phyloP scores from a whole-genome alignment of 2,329 filamentous ascomycete genomes.

The Monilinia aucupariae region DNA sequence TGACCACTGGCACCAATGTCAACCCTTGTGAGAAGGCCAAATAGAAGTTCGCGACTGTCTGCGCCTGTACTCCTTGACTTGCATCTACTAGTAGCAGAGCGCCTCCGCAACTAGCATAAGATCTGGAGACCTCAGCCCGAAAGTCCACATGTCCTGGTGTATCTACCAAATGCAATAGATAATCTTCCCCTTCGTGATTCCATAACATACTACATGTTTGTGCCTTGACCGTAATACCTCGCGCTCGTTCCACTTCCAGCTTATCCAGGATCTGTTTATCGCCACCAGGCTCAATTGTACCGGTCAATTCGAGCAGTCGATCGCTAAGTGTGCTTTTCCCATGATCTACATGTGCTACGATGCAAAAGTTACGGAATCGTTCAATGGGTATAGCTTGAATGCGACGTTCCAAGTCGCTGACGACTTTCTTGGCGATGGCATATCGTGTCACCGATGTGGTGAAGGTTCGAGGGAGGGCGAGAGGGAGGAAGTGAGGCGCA shows the following conservation, averaged over 20 bases:
- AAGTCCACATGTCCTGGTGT: conserved; percentile 98
- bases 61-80: conserved; percentile 92
- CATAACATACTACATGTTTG: conserved; percentile 99
- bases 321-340: conserved; percentile 96
- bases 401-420: conserved; percentile 47
- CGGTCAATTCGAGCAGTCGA: conserved; percentile 85
- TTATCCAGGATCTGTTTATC: conserved; percentile 98
- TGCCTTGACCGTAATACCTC: conserved; percentile 97
- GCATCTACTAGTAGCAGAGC: conserved; percentile 91
- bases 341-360: conserved; percentile 98
- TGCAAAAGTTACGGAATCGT: conserved; percentile 91
- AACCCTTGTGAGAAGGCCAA: conserved; percentile 90
- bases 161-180: conserved; percentile 90
- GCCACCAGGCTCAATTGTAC: conserved; percentile 77
- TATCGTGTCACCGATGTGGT: conserved; percentile 29
- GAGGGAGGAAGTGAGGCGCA: conserved; percentile 27
- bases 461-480: conserved; percentile 23
- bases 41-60: conserved; percentile 98
- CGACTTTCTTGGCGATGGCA: conserved; percentile 32
- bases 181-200: conserved; percentile 77
- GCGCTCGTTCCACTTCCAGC: conserved; percentile 90
- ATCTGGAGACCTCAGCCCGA: conserved; percentile 88
- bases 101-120: conserved; percentile 92
- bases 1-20: conserved; percentile 82
- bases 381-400: conserved; percentile 73